Evolutionary conservation across 768 basidiomycete genomes (phyloP).

Genomic region (Kwoniella mangroviensis): DNA sequence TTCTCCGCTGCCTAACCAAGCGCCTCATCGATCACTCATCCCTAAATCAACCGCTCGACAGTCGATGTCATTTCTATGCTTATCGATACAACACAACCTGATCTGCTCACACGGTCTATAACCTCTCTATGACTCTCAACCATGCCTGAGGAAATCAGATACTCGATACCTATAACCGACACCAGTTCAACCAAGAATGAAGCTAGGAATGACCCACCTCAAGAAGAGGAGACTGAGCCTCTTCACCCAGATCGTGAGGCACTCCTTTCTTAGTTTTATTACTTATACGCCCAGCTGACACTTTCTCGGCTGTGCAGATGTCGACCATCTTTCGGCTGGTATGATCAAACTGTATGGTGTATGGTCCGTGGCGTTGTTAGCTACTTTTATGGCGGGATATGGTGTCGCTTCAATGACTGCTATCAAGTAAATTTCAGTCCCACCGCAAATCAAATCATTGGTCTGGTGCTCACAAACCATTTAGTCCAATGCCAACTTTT

Average conservation of each 20-base stretch:
- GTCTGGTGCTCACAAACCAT: too few relatives aligned
- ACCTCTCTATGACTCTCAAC: neutral
- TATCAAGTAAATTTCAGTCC: slow-evolving; percentile 33
- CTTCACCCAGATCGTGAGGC: neutral
- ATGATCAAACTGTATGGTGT: slow-evolving; percentile 42
- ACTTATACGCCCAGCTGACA: neutral
- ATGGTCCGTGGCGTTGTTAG: slow-evolving; percentile 29
- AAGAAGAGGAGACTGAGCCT: neutral
- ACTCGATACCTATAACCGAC: slow-evolving; percentile 5
- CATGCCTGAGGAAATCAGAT: slow-evolving; percentile 1
- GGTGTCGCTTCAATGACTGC: slow-evolving; percentile 37
- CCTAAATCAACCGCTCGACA: too few relatives aligned
- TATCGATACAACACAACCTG: too few relatives aligned
- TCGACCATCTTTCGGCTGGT: slow-evolving; percentile 29
- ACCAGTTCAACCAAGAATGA: neutral
- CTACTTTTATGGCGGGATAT: slow-evolving; percentile 43
- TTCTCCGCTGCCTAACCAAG: too few relatives aligned
- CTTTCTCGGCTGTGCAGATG: slow-evolving; percentile 3
- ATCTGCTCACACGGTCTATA: neutral
- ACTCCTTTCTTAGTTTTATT: neutral
- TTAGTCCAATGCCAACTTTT: slow-evolving; percentile 32
- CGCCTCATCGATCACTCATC: too few relatives aligned
- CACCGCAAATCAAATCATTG: too few relatives aligned
- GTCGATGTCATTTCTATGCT: too few relatives aligned
- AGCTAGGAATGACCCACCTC: neutral